A percentile compares a stretch with the other conserved stretches of the same genome.
phyloP scores from a whole-genome alignment of 129 eudicot genomes.

The Pulicaria dysenterica region DNA sequence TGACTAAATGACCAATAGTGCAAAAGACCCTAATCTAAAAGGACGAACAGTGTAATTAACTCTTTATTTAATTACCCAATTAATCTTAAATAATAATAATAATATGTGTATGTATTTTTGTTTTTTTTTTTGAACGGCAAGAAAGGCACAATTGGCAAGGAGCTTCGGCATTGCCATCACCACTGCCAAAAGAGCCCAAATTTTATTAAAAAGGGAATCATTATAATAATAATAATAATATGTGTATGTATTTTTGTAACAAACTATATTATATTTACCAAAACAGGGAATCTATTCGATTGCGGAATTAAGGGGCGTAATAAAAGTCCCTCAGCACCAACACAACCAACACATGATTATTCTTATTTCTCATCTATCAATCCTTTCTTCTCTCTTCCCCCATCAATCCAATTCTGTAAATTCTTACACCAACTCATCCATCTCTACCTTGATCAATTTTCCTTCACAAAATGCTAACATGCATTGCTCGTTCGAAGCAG shows the following conservation, averaged over 20 bases:
- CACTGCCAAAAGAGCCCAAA: too few species aligned
- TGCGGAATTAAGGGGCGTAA: conserved; percentile 30
- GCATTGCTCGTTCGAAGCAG: conserved; percentile 54
- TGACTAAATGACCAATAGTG: too few species aligned
- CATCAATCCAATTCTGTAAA: not conserved
- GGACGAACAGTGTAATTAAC: too few species aligned
- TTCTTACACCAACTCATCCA: not conserved
- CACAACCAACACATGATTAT: conserved; percentile 25
- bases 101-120: too few species aligned
- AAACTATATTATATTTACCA: not conserved
- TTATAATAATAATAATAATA: too few species aligned
- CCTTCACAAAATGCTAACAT: conserved; percentile 39
- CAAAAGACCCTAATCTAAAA: too few species aligned
- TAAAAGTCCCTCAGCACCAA: conserved; percentile 34
- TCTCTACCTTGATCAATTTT: not conserved
- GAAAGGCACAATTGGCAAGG: too few species aligned
- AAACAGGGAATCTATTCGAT: conserved; percentile 36
- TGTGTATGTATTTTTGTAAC: not conserved
- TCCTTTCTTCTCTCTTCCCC: not conserved
- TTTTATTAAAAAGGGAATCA: too few species aligned
- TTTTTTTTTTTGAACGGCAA: too few species aligned
- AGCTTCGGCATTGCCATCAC: too few species aligned
- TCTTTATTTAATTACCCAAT: too few species aligned
- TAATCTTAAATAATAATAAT: too few species aligned
- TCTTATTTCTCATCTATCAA: not conserved